A percentile compares a stretch with the other conserved stretches of the same genome.
Conservation (phyloP, 2,329 filamentous ascomycete genomes). For the Neobulgaria alba region DNA sequence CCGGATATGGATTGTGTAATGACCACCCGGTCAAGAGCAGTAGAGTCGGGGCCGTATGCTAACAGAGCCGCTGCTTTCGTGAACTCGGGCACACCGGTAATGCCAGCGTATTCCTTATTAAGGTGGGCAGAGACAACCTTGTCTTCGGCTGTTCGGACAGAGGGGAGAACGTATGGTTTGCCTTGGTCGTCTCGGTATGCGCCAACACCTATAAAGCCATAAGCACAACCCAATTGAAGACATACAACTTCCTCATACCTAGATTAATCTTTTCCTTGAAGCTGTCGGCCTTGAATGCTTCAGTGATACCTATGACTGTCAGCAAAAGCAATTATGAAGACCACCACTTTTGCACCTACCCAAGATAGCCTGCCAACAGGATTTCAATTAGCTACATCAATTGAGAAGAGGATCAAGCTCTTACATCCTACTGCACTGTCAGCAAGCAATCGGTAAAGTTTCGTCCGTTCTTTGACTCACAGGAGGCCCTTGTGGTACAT, state of each 20-base stretch:
- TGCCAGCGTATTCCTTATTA: constrained; percentile 98
- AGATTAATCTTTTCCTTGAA: constrained; percentile 97
- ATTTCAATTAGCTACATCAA: constrained; percentile 29
- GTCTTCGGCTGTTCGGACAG: constrained; percentile 81
- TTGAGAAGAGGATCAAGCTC: constrained; percentile 11
- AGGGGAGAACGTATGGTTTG: constrained; percentile 96
- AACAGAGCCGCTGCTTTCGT: constrained; percentile 85
- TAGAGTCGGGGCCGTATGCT: constrained; percentile 77
- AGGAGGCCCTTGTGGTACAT: constrained; percentile 88
- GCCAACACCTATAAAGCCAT: constrained; percentile 62
- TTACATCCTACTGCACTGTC: constrained; percentile 29
- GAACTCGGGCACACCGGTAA: constrained; percentile 92
- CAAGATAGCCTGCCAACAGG: constrained; percentile 57
- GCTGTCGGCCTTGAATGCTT: constrained; percentile 96
- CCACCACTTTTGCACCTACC: constrained; percentile 40
- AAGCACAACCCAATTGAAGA: constrained; percentile 8
- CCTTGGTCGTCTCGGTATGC: constrained; percentile 97
- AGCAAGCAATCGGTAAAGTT: constrained; percentile 1
- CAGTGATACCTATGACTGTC: constrained; percentile 64
- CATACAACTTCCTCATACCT: constrained; percentile 43
- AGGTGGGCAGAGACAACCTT: constrained; percentile 68
- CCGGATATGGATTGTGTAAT: constrained; percentile 98
- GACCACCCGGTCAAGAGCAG: constrained; percentile 69
- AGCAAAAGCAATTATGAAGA: constrained; percentile 21
- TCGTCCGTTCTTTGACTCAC: constrained; percentile 45